Evolutionary conservation across 2,329 filamentous ascomycete species (phyloP).

Genomic region (Aspergillus ibericus): DNA sequence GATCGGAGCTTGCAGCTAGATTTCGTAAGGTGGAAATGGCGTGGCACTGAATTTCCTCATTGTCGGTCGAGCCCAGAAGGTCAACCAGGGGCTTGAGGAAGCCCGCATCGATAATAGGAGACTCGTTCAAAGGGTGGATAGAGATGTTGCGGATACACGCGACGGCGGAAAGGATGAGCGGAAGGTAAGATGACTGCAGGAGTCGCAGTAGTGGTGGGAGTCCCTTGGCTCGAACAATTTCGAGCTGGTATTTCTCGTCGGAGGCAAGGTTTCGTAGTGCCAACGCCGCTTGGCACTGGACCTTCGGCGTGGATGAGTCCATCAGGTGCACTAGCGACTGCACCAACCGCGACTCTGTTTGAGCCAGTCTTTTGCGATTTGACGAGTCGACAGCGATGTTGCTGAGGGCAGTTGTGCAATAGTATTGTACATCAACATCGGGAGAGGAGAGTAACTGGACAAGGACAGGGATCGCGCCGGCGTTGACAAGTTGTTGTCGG

Average conservation of each 20-base stretch:
- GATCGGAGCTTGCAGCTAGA: slow-evolving; percentile 91
- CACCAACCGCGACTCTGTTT: slow-evolving; percentile 86
- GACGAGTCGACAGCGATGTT: slow-evolving; percentile 95
- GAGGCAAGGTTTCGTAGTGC: slow-evolving; percentile 93
- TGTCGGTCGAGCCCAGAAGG: slow-evolving; percentile 89
- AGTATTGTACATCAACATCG: slow-evolving; percentile 98
- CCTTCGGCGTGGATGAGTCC: slow-evolving; percentile 95
- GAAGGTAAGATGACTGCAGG: slow-evolving; percentile 91
- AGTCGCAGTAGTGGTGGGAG: slow-evolving; percentile 82
- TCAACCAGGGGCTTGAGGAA: slow-evolving; percentile 94
- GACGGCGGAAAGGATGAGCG: slow-evolving; percentile 92
- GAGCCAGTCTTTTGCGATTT: slow-evolving; percentile 86
- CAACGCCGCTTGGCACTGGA: slow-evolving; percentile 94
- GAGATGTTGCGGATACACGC: slow-evolving; percentile 99
- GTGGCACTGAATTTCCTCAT: slow-evolving; percentile 98
- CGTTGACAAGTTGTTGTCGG: slow-evolving; percentile 93
- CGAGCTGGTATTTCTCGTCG: slow-evolving; percentile 97
- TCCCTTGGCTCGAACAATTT: slow-evolving; percentile 88
- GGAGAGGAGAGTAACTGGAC: slow-evolving; percentile 90
- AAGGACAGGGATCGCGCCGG: slow-evolving; percentile 94
- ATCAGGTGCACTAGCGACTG: slow-evolving; percentile 93
- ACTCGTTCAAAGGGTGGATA: slow-evolving; percentile 96
- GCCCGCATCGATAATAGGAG: slow-evolving; percentile 95
- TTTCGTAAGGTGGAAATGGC: slow-evolving; percentile 96
- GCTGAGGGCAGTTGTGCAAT: slow-evolving; percentile 96